Percentiles rank a stretch among this genome's conserved stretches.
phyloP scores from a whole-genome alignment of 768 basidiomycete genomes.

The Lyophyllum decastes region DNA sequence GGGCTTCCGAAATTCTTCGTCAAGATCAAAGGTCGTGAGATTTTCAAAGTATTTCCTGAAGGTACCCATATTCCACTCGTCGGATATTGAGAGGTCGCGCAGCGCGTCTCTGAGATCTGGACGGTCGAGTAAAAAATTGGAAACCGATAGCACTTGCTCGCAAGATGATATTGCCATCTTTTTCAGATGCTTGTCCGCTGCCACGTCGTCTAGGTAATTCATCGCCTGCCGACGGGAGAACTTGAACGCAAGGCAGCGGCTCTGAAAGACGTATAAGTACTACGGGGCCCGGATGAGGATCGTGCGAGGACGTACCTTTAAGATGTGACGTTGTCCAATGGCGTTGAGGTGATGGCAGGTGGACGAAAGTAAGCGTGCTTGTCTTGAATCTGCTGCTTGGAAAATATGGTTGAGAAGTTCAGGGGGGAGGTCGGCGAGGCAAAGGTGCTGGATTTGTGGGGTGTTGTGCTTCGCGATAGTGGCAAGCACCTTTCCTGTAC shows the following conservation, averaged over 20 bases:
- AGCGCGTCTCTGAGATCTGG: not conserved
- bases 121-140: not conserved
- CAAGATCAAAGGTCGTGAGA: not conserved
- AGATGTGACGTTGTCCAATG: not conserved
- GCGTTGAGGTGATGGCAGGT: not conserved
- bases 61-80: too few species aligned
- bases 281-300: not conserved
- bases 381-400: not conserved
- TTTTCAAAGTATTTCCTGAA: not conserved
- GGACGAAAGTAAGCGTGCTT: not conserved
- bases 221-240: not conserved
- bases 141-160: not conserved
- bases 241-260: not conserved
- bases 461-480: not conserved
- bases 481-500: not conserved
- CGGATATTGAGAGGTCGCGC: not conserved
- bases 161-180: not conserved
- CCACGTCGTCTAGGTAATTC: not conserved
- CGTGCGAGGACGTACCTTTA: not conserved
- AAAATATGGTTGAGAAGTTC: not conserved
- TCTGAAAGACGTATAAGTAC: not conserved
- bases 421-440: not conserved
- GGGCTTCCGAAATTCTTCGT: not conserved
- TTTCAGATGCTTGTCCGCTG: not conserved
- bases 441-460: not conserved